Evolutionary conservation across 345 rosid species (phyloP), one percentile per base, ranked within the genome.

Genomic region (Hypericum perforatum): DNA sequence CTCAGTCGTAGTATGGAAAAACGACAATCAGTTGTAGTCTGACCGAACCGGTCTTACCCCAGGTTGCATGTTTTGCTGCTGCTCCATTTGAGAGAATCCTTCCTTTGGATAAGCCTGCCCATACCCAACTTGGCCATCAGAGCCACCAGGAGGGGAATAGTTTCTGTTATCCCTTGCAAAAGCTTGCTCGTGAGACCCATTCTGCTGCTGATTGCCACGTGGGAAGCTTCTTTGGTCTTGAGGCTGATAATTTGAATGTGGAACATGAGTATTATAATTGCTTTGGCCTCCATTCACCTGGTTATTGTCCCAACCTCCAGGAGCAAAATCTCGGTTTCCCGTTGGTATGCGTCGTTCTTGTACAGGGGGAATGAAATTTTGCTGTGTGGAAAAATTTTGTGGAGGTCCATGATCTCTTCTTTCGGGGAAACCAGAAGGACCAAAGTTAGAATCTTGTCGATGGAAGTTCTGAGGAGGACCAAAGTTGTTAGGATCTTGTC

Each of bases 261-360:
- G 43, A 8, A 2, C 9, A 63, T 63, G 87, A 67, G 58, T 67
- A 45, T 63, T 65, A 44, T n/a, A n/a, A n/a, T 58, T 60, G 14
- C 74, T 72, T 68, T 72, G 76, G 55, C 66, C 68, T 47, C 65
- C 70, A 51, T 63, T 52, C 43, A 57, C 52, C 46, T 71, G 63
- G 13, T 61, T 49, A 41, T 52, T 6, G 37, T 57, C 76, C 62
- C 45, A 46, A 38, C 75, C 82, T 56, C 66, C 54, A 49, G 56
- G 64, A 55, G 66, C 67, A 68, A 64, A 60, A 62, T 57, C 72
- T 63, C 68, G 63, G 53, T 65, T 72, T 71, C 58, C 73, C 60
- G 55, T 61, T 32, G 68, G 80, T 71, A 54, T 54, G 62, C 63
- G 53, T 29, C 59, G 74, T 47, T 76, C 70, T 62, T 62, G 77